phyloP scores from a whole-genome alignment of 176 grass and related monocot genomes.

The Cymbopogon citratus region DNA sequence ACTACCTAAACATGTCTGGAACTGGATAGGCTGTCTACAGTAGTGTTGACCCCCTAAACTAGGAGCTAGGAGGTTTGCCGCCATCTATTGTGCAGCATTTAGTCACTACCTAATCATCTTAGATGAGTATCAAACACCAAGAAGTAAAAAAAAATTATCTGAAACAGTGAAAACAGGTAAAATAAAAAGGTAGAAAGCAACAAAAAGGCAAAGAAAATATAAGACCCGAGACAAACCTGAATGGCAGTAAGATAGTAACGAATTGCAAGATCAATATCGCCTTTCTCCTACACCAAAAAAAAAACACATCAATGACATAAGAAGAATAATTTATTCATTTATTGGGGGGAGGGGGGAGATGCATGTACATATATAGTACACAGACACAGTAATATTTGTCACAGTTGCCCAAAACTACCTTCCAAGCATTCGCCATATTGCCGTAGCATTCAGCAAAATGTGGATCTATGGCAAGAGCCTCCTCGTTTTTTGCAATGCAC shows the following conservation, averaged over 20 bases:
- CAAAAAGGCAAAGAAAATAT: not conserved
- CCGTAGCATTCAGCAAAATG: constrained; percentile 92
- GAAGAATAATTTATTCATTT: not conserved
- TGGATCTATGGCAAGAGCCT: constrained; percentile 88
- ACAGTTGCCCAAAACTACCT: constrained; percentile 45
- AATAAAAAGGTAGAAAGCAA: not conserved
- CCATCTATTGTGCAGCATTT: not conserved
- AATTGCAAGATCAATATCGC: constrained; percentile 80
- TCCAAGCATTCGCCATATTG: constrained; percentile 99
- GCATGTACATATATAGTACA: not conserved
- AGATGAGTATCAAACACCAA: not conserved
- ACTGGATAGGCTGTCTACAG: not conserved
- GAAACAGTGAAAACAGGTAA: not conserved
- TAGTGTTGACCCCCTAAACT: not conserved
- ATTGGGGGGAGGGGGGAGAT: not conserved
- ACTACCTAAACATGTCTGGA: not conserved
- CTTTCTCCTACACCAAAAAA: constrained; percentile 73
- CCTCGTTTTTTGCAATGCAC: constrained; percentile 95
- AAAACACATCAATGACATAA: not conserved
- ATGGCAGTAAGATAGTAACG: constrained; percentile 90
- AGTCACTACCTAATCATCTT: not conserved
- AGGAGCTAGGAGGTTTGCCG: not conserved
- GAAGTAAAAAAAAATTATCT: not conserved
- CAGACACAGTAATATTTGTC: not conserved
- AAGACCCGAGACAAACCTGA: constrained; percentile 52